Base-by-base conservation (phyloP, 768 basidiomycete species). In the Suillus discolor region DNA sequence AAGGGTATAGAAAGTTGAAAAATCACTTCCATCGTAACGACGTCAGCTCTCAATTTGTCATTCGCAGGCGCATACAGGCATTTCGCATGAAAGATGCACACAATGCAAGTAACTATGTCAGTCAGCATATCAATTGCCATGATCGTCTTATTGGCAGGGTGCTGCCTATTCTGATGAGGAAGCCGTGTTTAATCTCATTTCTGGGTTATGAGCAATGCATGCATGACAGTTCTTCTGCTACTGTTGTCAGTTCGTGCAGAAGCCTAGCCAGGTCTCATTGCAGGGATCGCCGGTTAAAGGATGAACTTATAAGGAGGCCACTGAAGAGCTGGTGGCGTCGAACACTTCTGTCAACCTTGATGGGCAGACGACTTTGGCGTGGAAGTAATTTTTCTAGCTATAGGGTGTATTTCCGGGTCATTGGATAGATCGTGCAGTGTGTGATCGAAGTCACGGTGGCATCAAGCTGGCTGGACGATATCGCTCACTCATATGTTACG, bases 321-420 rank as follows among this genome's bases (percentile, higher is more conserved):
- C 79, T 49, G 73, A 81, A 64, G 80, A 82, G 71, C 70, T 89
- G 63, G 77, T 84, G 38, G 59, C 84, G 4, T 66, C 68, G 3
- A 76, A 71, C 2, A 60, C 85, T 62, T 68, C 74, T 51, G 72
- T 82, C 13, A 79, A 84, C 64, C 72, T 89, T 71, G 87, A 87
- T 64, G 66, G 67, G 13, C 71, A 66, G 8, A 69, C 76, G 16
- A 75, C 65, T 12, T 55, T 85, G 31, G 63, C 68, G 23, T 85
- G 83, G 83, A 62, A 70, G 38, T 76, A 69, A 41, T 4, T 31
- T 31, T 18, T 4, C 15, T 25, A 28, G n/a, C n/a, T n/a, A n/a
- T n/a, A n/a, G 3, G 25, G 25, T 18, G 15, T 28, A 28, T 53
- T 28, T 1, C 23, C 3, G 6, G 3, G n/a, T 23, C 2, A 25